Evolutionary conservation across 345 rosid species (phyloP), one percentile per base, ranked within the genome.

Genomic region (Kandelia obovata): DNA sequence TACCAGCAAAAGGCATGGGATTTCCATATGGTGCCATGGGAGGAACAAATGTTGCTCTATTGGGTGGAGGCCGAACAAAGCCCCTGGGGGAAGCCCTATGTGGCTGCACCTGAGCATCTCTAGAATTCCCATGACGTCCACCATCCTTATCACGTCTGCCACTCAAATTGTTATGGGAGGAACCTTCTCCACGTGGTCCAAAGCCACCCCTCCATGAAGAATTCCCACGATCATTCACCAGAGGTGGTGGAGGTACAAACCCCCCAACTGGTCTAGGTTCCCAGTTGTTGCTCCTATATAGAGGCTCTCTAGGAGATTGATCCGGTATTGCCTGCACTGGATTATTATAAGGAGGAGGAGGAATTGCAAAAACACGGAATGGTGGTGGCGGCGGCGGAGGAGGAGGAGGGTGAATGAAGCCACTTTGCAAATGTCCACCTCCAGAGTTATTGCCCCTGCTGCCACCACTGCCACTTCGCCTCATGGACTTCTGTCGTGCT

Each of bases 131-230:
- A 74, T 72, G 73, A 73, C 74, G 83, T 55, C 87, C 84, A 57
- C 79, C 81, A 20, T 83, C 87, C 62, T 80, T 85, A 70, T 85
- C 86, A 13, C 82, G 88, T 72, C 85, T 77, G 28, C 71, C 74
- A 21, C 84, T 80, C 56, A 57, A 75, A 79, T 70, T 79, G 73
- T 80, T 73, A 58, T 82, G 82, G 55, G 80, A 75, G 20, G 73
- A 61, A 64, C 84, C 81, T 34, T 83, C 90, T 37, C 87, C 83
- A 55, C 85, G 86, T 19, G 78, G 75, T 52, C 86, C 85, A 79
- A 74, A 73, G 75, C 75, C 83, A 64, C 85, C 82, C 58, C 88
- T 83, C 37, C 88, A 75, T 6, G 84, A 71, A 28, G 81, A 71
- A 75, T 71, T 80, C 28, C 88, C 68, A 57, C 77, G 79, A 55